Evolutionary conservation across 106 monocot species (phyloP).

Genomic region (Chionographis japonica): DNA sequence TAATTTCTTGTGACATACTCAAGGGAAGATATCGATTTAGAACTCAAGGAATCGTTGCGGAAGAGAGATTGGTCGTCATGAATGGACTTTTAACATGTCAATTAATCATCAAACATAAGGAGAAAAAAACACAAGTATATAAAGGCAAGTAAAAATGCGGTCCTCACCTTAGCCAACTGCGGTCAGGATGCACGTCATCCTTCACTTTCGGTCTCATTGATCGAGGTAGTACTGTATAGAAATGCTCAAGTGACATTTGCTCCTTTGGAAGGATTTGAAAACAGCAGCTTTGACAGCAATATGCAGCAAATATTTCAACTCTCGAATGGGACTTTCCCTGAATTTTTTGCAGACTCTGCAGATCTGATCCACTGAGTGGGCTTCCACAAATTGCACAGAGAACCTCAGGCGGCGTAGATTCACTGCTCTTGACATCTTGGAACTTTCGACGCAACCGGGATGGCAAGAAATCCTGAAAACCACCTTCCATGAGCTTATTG

Average conservation of each 20-base stretch:
- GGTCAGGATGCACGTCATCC: slow-evolving; percentile 6
- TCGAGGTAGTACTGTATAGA: slow-evolving; percentile 63
- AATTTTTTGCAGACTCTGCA: slow-evolving; percentile 19
- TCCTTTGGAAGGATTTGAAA: slow-evolving; percentile 80
- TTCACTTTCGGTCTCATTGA: slow-evolving; percentile 37
- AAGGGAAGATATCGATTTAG: too few relatives aligned
- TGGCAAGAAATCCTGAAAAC: slow-evolving; percentile 62
- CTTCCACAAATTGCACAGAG: slow-evolving; percentile 81
- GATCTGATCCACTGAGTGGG: slow-evolving; percentile 62
- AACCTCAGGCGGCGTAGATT: slow-evolving; percentile 37
- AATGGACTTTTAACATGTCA: not conserved
- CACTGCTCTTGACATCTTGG: slow-evolving; percentile 28
- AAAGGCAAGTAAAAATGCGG: not conserved
- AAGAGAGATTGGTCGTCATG: not conserved
- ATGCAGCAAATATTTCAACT: slow-evolving; percentile 40
- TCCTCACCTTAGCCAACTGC: slow-evolving; percentile 53
- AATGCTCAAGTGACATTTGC: slow-evolving; percentile 26
- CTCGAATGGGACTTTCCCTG: slow-evolving; percentile 11
- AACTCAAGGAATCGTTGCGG: too few relatives aligned
- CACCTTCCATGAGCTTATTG: slow-evolving; percentile 53
- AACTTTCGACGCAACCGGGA: slow-evolving; percentile 71
- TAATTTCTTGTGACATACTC: too few relatives aligned
- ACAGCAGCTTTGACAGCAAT: slow-evolving; percentile 77
- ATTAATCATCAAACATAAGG: not conserved
- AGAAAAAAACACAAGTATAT: too few relatives aligned